Conservation (phyloP, 805 yeast genomes). For the Pichia deserticola region DNA sequence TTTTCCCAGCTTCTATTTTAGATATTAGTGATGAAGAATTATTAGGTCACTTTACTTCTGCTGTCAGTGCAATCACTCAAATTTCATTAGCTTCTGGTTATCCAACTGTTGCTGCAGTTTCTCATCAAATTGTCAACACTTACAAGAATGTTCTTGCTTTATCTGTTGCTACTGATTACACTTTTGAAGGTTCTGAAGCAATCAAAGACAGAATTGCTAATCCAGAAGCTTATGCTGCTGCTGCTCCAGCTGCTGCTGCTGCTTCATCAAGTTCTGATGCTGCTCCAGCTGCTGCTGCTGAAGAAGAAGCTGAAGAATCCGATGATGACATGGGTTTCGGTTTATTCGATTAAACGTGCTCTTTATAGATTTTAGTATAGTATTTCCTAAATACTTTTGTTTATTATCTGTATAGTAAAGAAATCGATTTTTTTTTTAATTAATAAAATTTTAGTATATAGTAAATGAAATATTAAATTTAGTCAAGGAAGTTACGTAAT, state of each 20-base stretch:
- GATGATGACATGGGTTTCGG: conserved; percentile 94
- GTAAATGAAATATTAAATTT: neutral
- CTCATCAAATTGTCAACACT: conserved; percentile 97
- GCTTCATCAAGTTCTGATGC: conserved; percentile 52
- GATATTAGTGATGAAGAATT: conserved; percentile 98
- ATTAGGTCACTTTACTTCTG: conserved; percentile 83
- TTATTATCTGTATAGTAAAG: neutral
- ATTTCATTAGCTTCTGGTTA: conserved; percentile 95
- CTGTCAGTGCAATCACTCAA: conserved; percentile 89
- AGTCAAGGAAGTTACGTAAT: too few relatives aligned
- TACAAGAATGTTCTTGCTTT: conserved; percentile 98
- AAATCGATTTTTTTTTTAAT: neutral
- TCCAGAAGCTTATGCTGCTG: conserved; percentile 99
- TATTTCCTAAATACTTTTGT: neutral
- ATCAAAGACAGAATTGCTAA: conserved; percentile 99
- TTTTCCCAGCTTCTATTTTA: conserved; percentile 93
- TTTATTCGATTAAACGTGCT: conserved; percentile 75
- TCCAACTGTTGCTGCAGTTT: conserved; percentile 99
- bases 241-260: conserved; percentile 96
- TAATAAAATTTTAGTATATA: neutral
- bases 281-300: conserved; percentile 58
- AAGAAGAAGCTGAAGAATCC: conserved; percentile 61
- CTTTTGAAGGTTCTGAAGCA: conserved; percentile 98
- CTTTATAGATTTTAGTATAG: conserved; percentile 2
- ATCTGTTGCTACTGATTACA: conserved; percentile 97